Evolutionary conservation across 495 filamentous ascomycete genomes (phyloP).

Genomic region (Neurospora sp.): DNA sequence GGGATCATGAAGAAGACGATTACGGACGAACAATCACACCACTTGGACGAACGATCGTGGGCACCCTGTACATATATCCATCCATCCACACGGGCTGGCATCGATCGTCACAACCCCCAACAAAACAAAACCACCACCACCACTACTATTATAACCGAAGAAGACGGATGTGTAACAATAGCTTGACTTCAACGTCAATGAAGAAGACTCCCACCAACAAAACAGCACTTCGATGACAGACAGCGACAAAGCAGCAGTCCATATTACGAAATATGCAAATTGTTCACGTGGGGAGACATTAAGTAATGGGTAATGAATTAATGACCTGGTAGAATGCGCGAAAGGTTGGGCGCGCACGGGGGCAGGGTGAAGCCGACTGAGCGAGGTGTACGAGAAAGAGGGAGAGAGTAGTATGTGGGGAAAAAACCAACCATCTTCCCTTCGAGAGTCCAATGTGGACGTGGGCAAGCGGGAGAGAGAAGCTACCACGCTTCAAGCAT

Average conservation of each 20-base stretch:
- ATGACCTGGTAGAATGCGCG: background rate
- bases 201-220: background rate
- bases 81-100: background rate
- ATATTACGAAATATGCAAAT: background rate
- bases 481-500: background rate
- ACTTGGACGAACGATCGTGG: background rate
- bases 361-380: background rate
- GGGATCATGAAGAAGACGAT: constrained; percentile 21
- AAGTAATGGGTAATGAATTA: background rate
- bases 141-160: background rate
- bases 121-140: background rate
- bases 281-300: background rate
- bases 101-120: background rate
- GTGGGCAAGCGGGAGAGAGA: background rate
- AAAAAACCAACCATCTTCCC: too few relatives aligned
- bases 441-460: too few relatives aligned
- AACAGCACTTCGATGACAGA: background rate
- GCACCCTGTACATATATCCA: background rate
- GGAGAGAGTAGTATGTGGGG: background rate
- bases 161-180: background rate
- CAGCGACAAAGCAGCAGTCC: background rate
- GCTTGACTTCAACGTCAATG: background rate
- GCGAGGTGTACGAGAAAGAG: background rate
- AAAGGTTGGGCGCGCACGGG: background rate
- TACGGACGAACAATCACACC: background rate